These are phyloP conservation scores for Naganishia albida DNA, from an alignment of 1,284 basidiomycete genomes.

Conservation along the genomic window DNA sequence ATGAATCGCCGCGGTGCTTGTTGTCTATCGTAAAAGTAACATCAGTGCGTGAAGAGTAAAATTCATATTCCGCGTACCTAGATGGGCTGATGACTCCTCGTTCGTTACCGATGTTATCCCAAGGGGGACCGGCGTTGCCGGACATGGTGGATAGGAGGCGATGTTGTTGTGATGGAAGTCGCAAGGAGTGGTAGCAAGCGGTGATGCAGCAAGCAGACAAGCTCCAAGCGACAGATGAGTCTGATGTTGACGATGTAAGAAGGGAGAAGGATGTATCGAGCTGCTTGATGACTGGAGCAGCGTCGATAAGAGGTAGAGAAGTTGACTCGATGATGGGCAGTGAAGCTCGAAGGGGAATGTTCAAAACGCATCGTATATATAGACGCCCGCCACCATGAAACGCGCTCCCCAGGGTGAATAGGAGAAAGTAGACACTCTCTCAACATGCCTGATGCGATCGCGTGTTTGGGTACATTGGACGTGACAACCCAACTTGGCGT, in stretches of 20 bases:
- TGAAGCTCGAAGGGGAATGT: neutral
- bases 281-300: slow-evolving; percentile 9
- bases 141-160: neutral
- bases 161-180: neutral
- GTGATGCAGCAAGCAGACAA: slow-evolving; percentile 21
- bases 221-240: neutral
- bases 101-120: neutral
- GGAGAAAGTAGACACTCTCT: slow-evolving; percentile 22
- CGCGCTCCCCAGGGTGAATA: slow-evolving; percentile 5
- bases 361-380: neutral
- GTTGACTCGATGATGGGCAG: neutral
- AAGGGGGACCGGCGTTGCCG: neutral
- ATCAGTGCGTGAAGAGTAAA: neutral
- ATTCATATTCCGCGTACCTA: no score
- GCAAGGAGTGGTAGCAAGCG: slow-evolving; percentile 13
- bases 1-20: neutral
- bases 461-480: neutral
- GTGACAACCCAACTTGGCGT: slow-evolving; percentile 9
- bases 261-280: slow-evolving; percentile 5
- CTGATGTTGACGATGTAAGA: neutral
- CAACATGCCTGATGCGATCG: slow-evolving; percentile 10
- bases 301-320: neutral
- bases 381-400: neutral
- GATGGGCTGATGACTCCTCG: neutral
- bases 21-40: neutral